Base-by-base conservation (phyloP, 208 protist species). In the Leptomonas seymouri region DNA sequence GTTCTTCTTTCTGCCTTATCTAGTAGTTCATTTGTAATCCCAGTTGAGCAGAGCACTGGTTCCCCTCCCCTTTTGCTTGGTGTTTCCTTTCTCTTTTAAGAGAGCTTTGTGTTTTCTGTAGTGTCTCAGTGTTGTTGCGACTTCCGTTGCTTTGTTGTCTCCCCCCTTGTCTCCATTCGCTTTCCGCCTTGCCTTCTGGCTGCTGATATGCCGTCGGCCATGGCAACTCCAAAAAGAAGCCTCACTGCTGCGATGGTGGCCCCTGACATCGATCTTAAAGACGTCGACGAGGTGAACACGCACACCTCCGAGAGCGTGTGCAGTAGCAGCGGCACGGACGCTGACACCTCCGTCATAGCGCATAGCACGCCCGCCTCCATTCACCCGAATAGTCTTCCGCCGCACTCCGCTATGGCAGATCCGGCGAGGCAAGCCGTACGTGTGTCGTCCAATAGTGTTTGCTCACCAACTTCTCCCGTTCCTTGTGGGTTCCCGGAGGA, bases 221-320 rank as follows among this genome's bases (percentile, higher is more conserved):
- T n/a, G 5, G 23, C 46, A 0, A 56, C 48, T 3, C 16, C 49
- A 2, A 67, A 67, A 18, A 44, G 23, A 3, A 67, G 61, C 25
- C 61, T 48, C 8, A 57, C 49, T 3, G 48, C 48, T 1, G 61
- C 34, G 31, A n/a, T 27, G 18, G 61, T 34, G 21, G 34, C 55
- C 12, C 9, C 34, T 2, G 70, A 58, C 0, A 55, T 41, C 9
- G 70, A 28, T 25, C 15, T 39, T 6, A 77, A 77, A 20, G 64
- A 71, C 31, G 8, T 67, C 27, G 71, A 77, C 31, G 71, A 77
- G 20, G 36, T 62, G n/a, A 49, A 76, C 46, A 77, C 71, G 34
- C 64, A 77, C 50, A 54, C 64, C 9, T 77, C 71, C 0, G 64
- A 56, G 51, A 77, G 57, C 27, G 45, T 64, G 25, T 77, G 71